Conservation (phyloP, 768 basidiomycete genomes). For the Russula emetica region DNA sequence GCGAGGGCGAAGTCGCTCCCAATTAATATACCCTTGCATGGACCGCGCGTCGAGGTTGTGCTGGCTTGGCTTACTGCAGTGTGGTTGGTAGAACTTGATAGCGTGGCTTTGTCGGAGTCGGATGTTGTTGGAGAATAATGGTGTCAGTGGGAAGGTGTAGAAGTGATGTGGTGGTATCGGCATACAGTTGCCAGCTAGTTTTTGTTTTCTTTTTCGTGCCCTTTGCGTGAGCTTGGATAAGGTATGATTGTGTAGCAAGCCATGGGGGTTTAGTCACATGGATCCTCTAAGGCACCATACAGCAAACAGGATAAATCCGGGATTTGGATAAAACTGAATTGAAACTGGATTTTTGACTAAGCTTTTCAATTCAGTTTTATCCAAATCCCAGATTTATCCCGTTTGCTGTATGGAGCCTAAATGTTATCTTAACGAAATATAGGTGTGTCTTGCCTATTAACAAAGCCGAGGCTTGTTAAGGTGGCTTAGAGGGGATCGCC, state of each 20-base stretch:
- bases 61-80: slow-evolving; percentile 83
- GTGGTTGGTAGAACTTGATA: slow-evolving; percentile 68
- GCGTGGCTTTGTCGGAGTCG: slow-evolving; percentile 25
- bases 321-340: too few species aligned
- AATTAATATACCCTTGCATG: slow-evolving; percentile 80
- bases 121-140: neutral
- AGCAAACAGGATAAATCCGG: too few species aligned
- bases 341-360: too few species aligned
- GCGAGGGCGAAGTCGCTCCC: slow-evolving; percentile 53
- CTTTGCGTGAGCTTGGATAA: neutral
- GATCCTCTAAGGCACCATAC: too few species aligned
- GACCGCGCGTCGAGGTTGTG: slow-evolving; percentile 79
- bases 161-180: neutral
- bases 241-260: neutral
- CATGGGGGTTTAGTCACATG: neutral
- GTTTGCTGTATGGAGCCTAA: too few species aligned
- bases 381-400: too few species aligned
- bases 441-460: neutral
- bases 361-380: too few species aligned
- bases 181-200: neutral
- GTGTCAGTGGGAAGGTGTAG: neutral
- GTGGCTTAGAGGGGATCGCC: too few species aligned
- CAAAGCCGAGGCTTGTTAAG: too few species aligned
- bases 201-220: neutral
- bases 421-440: neutral